Percentiles rank a stretch among this genome's conserved stretches.
phyloP scores from a whole-genome alignment of 805 yeast genomes.

The Metschnikowia drakensbergensis region DNA sequence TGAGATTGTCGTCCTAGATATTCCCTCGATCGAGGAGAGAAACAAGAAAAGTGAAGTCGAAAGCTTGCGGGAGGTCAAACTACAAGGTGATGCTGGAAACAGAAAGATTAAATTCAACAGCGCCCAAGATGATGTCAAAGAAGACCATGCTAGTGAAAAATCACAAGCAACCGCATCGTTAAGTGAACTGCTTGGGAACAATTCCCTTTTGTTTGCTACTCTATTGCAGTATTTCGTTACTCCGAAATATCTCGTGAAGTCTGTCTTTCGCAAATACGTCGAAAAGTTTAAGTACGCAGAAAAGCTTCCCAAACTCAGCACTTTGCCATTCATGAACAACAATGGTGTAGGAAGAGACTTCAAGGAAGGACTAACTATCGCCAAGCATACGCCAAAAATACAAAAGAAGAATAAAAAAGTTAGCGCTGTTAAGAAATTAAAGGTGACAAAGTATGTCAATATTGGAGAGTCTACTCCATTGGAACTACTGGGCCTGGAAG shows the following conservation, averaged over 20 bases:
- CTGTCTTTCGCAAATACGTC: constrained; percentile 48
- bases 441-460: constrained; percentile 69
- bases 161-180: constrained; percentile 15
- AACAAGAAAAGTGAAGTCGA: constrained; percentile 20
- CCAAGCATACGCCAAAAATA: constrained; percentile 37
- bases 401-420: constrained; percentile 43
- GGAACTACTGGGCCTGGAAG: constrained; percentile 51
- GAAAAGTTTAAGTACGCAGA: constrained; percentile 59
- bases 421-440: constrained; percentile 36
- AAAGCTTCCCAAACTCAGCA: constrained; percentile 65
- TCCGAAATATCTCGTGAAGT: constrained; percentile 71
- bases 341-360: constrained; percentile 33
- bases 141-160: constrained; percentile 9
- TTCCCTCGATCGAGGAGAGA: constrained; percentile 28
- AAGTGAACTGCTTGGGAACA: constrained; percentile 22
- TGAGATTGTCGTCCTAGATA: constrained; percentile 70
- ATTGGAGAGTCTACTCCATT: constrained; percentile 62
- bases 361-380: constrained; percentile 63
- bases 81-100: constrained; percentile 24
- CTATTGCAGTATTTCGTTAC: constrained; percentile 78
- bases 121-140: constrained; percentile 27
- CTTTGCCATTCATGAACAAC: constrained; percentile 68
- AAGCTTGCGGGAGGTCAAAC: constrained; percentile 14
- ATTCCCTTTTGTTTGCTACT: constrained; percentile 57
- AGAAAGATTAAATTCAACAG: constrained; percentile 31